These are phyloP conservation scores for Psilocybe cubensis DNA, from an alignment of 768 basidiomycete genomes.

Conservation along the genomic window DNA sequence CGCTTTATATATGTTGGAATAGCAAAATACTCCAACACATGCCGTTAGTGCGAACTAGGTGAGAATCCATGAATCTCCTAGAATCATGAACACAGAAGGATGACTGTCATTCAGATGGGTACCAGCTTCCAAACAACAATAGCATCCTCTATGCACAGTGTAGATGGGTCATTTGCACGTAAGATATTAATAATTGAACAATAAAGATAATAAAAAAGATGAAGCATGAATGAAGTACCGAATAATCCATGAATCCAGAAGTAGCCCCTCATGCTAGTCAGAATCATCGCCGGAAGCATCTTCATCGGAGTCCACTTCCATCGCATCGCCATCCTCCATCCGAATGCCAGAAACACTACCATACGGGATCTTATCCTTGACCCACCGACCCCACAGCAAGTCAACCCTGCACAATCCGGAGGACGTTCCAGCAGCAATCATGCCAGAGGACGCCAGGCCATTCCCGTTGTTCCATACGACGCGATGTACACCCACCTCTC, in stretches of 20 bases:
- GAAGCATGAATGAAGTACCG: too few species aligned
- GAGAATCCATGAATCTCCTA: too few species aligned
- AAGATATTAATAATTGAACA: background rate
- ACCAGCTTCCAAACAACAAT: too few species aligned
- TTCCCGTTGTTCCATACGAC: slow-evolving; percentile 82
- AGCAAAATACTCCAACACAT: too few species aligned
- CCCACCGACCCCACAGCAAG: slow-evolving; percentile 76
- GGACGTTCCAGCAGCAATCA: slow-evolving; percentile 81
- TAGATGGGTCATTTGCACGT: background rate
- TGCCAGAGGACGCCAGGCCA: slow-evolving; percentile 58
- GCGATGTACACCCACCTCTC: slow-evolving; percentile 76
- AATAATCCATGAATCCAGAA: too few species aligned
- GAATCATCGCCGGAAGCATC: slow-evolving; percentile 29
- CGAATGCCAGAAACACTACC: slow-evolving; percentile 63
- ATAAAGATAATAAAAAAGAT: background rate
- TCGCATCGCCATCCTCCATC: slow-evolving; percentile 52
- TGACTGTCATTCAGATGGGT: too few species aligned
- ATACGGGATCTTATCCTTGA: slow-evolving; percentile 69
- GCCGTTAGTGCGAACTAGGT: too few species aligned
- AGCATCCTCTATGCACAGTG: too few species aligned
- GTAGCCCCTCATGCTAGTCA: background rate
- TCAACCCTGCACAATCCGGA: slow-evolving; percentile 90
- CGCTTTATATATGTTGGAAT: too few species aligned
- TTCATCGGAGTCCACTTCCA: slow-evolving; percentile 48
- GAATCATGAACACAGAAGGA: too few species aligned